These are phyloP conservation scores for Amanita polypyramis DNA, from an alignment of 768 basidiomycete species.

Conservation along the genomic window DNA sequence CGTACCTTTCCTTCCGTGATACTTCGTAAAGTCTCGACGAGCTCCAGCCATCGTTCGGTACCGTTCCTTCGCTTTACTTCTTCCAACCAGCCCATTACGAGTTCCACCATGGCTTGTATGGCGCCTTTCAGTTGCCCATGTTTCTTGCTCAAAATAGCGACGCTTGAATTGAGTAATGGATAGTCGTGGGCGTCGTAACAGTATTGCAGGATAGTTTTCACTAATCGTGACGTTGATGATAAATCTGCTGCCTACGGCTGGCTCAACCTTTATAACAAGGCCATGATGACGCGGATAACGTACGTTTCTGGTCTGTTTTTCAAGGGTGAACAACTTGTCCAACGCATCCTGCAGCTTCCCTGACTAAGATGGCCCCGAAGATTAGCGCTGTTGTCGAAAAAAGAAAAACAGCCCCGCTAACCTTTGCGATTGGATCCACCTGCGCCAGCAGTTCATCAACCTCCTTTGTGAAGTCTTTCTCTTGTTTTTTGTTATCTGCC, in stretches of 20 bases:
- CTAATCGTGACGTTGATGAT: slow-evolving; percentile 80
- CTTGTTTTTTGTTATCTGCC: slow-evolving; percentile 77
- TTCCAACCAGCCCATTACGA: slow-evolving; percentile 71
- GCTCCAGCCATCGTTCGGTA: slow-evolving; percentile 68
- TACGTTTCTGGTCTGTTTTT: slow-evolving; percentile 96
- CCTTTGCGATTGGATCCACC: slow-evolving; percentile 60
- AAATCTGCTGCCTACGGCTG: slow-evolving; percentile 76
- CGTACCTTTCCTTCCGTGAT: slow-evolving; percentile 96
- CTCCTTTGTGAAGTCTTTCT: slow-evolving; percentile 80
- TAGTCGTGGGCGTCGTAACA: slow-evolving; percentile 66
- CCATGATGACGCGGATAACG: slow-evolving; percentile 12
- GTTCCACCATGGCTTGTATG: slow-evolving; percentile 87
- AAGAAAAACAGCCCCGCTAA: slow-evolving; percentile 21
- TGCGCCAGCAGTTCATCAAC: slow-evolving; percentile 69
- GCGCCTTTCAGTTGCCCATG: slow-evolving; percentile 93
- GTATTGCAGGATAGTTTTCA: slow-evolving; percentile 61
- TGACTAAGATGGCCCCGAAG: slow-evolving; percentile 35
- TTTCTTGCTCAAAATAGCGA: slow-evolving; percentile 77
- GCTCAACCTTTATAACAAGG: background rate
- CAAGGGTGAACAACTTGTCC: slow-evolving; percentile 80
- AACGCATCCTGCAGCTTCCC: slow-evolving; percentile 79
- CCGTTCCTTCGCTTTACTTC: slow-evolving; percentile 62
- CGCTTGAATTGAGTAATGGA: slow-evolving; percentile 56
- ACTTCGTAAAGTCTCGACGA: slow-evolving; percentile 79
- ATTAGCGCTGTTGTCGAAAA: slow-evolving; percentile 8